Evolutionary conservation across 306 rosid genomes (phyloP).

Genomic region (Citrullus colocynthis): DNA sequence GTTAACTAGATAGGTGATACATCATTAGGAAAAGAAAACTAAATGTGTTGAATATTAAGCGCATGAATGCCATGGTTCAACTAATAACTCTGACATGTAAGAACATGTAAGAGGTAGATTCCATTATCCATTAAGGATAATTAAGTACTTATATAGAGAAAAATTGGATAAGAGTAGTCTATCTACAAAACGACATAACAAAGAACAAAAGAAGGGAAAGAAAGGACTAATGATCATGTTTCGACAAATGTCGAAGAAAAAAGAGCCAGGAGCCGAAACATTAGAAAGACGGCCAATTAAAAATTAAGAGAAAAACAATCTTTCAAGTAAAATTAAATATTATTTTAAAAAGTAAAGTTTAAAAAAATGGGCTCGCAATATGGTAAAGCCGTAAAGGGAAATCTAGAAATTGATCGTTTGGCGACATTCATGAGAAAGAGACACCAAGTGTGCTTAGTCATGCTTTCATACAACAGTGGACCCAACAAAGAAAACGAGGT

Average conservation of each 20-base stretch:
- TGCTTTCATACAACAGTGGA: not conserved
- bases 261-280: not conserved
- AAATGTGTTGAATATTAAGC: not conserved
- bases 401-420: not conserved
- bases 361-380: not conserved
- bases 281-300: not conserved
- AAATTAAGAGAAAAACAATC: not conserved
- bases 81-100: not conserved
- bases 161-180: too few species aligned
- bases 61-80: not conserved
- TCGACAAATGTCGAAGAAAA: not conserved
- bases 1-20: not conserved
- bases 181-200: not conserved
- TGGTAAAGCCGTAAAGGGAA: not conserved
- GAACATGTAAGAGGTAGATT: not conserved
- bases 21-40: not conserved
- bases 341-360: too few species aligned
- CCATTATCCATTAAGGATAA: not conserved
- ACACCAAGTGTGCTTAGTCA: not conserved
- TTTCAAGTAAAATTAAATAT: not conserved
- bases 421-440: not conserved
- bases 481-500: not conserved
- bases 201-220: not conserved
- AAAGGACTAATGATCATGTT: not conserved
- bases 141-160: not conserved